phyloP scores from a whole-genome alignment of 148 eudicot species.

The Cornus suecica region DNA sequence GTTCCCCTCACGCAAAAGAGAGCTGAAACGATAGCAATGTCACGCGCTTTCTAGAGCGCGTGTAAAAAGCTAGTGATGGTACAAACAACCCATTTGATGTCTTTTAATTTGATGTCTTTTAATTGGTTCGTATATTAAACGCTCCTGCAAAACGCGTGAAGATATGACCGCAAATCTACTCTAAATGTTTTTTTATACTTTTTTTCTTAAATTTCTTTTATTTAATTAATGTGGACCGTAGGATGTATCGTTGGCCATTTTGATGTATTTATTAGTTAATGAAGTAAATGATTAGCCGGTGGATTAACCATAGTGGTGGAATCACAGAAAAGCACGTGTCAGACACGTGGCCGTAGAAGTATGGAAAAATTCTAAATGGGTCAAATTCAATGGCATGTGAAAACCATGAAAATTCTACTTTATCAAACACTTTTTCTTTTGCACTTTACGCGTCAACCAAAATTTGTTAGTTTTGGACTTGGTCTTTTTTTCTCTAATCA shows the following conservation, averaged over 20 bases:
- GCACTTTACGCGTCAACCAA: background rate
- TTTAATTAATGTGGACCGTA: no score
- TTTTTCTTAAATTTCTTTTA: background rate
- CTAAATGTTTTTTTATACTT: background rate
- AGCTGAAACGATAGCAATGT: background rate
- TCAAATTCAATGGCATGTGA: background rate
- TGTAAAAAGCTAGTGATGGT: background rate
- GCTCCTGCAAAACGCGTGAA: background rate
- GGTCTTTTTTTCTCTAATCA: no score
- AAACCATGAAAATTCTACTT: background rate
- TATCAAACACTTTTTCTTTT: background rate
- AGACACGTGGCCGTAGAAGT: background rate
- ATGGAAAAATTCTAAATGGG: background rate
- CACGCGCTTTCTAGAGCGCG: background rate
- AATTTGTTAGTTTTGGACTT: no score
- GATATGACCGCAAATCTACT: background rate
- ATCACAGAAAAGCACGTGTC: background rate
- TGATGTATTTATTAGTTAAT: background rate
- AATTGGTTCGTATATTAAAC: background rate
- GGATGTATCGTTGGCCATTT: background rate
- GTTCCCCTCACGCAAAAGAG: constrained; percentile 3
- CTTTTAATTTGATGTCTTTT: background rate
- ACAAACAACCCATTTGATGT: background rate
- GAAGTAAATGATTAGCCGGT: background rate
- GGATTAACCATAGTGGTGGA: background rate